These are phyloP conservation scores for Verticillium zaregamsianum DNA, from an alignment of 2,329 filamentous ascomycete genomes.

Conservation along the genomic window DNA sequence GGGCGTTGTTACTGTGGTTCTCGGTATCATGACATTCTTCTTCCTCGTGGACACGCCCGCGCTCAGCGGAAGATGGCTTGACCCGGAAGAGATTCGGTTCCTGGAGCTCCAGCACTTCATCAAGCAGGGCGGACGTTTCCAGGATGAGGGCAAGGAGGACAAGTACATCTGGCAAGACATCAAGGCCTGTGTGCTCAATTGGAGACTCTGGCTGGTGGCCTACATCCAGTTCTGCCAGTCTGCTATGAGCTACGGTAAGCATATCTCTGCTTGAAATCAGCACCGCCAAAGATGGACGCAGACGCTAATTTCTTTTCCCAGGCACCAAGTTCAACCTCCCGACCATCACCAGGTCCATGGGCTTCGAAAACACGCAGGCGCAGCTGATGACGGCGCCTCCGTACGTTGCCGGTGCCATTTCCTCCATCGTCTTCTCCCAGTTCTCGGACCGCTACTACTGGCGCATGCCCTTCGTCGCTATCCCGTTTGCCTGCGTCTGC, in stretches of 20 bases:
- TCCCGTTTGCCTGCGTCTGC: conserved; percentile 54
- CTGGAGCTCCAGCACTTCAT: conserved; percentile 24
- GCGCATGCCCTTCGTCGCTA: conserved; percentile 64
- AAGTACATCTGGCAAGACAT: conserved; percentile 19
- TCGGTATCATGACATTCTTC: conserved; percentile 50
- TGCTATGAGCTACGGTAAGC: conserved; percentile 10
- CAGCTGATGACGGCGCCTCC: conserved; percentile 54
- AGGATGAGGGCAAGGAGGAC: conserved; percentile 8
- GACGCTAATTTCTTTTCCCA: conserved; percentile 29
- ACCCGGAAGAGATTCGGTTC: conserved; percentile 28
- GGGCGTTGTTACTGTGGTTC: conserved; percentile 62
- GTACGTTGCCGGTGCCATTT: conserved; percentile 56
- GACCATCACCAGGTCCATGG: conserved; percentile 14
- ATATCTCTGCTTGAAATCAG: neutral
- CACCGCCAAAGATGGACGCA: conserved; percentile 29
- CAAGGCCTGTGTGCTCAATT: conserved; percentile 22
- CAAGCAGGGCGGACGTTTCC: conserved; percentile 24
- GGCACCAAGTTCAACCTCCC: conserved; percentile 19
- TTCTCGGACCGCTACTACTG: conserved; percentile 61
- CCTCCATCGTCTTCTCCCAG: conserved; percentile 61
- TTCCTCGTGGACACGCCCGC: conserved; percentile 38
- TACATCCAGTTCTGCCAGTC: conserved; percentile 23
- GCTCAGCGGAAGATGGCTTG: conserved; percentile 27
- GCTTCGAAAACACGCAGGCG: conserved; percentile 18
- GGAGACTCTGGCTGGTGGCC: conserved; percentile 23